Evolutionary conservation across 352 stramenopile genomes (phyloP), one percentile per base, ranked within the genome.

Genomic region (Pythium aphanidermatum): DNA sequence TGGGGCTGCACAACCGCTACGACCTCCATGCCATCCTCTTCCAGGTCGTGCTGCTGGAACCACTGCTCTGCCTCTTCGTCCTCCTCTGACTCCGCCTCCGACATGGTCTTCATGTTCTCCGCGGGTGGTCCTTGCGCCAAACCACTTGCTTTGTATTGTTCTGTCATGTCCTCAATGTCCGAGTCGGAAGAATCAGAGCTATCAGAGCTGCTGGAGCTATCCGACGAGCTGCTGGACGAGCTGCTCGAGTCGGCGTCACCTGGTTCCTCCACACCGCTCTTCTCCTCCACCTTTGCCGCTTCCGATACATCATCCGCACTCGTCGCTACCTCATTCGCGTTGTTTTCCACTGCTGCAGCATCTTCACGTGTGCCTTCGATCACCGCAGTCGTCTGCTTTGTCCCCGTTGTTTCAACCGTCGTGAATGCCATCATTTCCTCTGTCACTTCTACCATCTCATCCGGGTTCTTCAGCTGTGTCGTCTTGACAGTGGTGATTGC

Each of bases 231-330:
- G 11, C 46, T 62, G 34, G 53, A 65, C 0, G 55, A 62, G 16
- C 48, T 65, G 7, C 26, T 56, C 37, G 24, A 50, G 16, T 49
- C 49, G 11, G 20, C 37, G 31, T 30, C n/a, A n/a, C n/a, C n/a
- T 76, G 11, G 42, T 62, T 65, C 64, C 34, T 74, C 58, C 23
- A 41, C 48, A n/a, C 60, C 61, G 41, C 6, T 21, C 38, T 17
- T 54, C 58, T 32, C 33, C 36, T 11, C 31, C 52, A 32, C 49
- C 5, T 2, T 20, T 20, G 25, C 32, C 46, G 46, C 40, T 12
- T 35, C 25, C n/a, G n/a, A n/a, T n/a, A n/a, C n/a, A n/a, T n/a
- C n/a, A n/a, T n/a, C n/a, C n/a, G n/a, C n/a, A n/a, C n/a, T n/a
- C 7, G 9, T 20, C 12, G 8, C 35, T 1, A 8, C 12, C 7